Base-by-base conservation (phyloP, 2,329 filamentous ascomycete genomes). In the Clathrospora elynae region DNA sequence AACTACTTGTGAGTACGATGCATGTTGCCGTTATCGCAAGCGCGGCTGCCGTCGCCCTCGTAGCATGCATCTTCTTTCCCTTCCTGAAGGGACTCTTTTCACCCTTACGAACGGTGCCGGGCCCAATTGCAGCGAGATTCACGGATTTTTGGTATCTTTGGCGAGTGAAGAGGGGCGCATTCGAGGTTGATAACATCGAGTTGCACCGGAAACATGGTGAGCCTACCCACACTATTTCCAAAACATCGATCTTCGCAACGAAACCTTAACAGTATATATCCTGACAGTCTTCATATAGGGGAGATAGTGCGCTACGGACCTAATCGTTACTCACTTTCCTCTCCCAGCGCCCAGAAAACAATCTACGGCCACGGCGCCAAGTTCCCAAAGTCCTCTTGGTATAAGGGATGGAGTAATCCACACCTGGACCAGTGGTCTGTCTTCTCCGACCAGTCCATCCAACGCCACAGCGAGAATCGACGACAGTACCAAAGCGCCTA, bases 401-500 rank as follows among this genome's bases (percentile, higher is more conserved):
- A 59, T 5, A 34, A 41, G 6, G 42, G 50, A 7, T 59, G 51
- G 49, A 25, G 24, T n/a, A 46, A 35, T 8, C 42, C 46, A n/a
- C 14, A 25, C 2, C 34, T 71, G 29, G 67, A 72, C 35, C 45
- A 49, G 13, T 57, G 52, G 53, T 37, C 47, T 9, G 59, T 75
- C 3, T 75, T 74, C 46, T 59, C 65, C 8, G 71, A 72, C 33
- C 52, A 63, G 6, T 54, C 71, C 30, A 68, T 71, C 40, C 48
- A 47, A 19, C 50, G 71, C 11, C 73, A 75, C 54, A 46, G 59
- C 62, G 31, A 62, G 61, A 33, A 58, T 66, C 18, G 67, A 67
- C 38, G 68, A 49, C 50, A 66, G 9, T 64, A 49, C 18, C 46
- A 49, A 19, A 46, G 42, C 32, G 36, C 35, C 0, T 51, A 51